Conservation (phyloP, 1,284 basidiomycete species). For the Calocybe gambosa region DNA sequence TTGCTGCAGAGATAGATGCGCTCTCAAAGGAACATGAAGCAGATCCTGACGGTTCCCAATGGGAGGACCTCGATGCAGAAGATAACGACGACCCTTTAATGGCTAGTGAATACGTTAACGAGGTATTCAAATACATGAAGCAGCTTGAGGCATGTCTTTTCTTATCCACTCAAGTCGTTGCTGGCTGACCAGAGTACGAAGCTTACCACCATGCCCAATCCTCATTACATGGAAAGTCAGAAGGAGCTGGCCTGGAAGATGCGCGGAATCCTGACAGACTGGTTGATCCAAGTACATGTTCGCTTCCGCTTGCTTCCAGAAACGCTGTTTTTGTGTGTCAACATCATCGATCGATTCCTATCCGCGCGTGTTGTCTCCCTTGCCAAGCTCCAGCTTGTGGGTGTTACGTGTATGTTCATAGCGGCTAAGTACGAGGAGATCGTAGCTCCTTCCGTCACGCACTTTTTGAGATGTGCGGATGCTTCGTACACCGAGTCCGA, state of each 20-base stretch:
- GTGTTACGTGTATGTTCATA: constrained; percentile 90
- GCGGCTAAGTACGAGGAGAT: constrained; percentile 97
- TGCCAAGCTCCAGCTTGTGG: constrained; percentile 92
- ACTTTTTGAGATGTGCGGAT: constrained; percentile 89
- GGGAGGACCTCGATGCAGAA: constrained; percentile 90
- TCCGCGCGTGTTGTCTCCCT: constrained; percentile 87
- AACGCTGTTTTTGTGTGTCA: constrained; percentile 91
- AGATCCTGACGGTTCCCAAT: constrained; percentile 54
- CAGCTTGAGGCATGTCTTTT: constrained; percentile 49
- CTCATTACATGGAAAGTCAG: constrained; percentile 88
- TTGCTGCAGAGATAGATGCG: constrained; percentile 31
- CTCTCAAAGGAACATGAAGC: constrained; percentile 45
- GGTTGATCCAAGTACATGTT: constrained; percentile 94
- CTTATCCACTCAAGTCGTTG: constrained; percentile 1
- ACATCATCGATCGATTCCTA: constrained; percentile 97
- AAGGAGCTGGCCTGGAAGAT: constrained; percentile 90
- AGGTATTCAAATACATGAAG: constrained; percentile 93
- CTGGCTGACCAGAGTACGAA: constrained; percentile 25
- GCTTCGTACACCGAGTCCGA: constrained; percentile 83
- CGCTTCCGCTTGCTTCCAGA: constrained; percentile 94
- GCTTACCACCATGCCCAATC: constrained; percentile 80
- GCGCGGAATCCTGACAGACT: constrained; percentile 93
- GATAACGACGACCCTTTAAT: constrained; percentile 94
- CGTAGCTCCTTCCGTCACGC: constrained; percentile 79
- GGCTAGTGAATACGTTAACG: constrained; percentile 94